Percentiles rank a stretch among this genome's conserved stretches.
Evolutionary conservation across 2,329 filamentous ascomycete species (phyloP).

Genomic region (Sclerotinia minor): DNA sequence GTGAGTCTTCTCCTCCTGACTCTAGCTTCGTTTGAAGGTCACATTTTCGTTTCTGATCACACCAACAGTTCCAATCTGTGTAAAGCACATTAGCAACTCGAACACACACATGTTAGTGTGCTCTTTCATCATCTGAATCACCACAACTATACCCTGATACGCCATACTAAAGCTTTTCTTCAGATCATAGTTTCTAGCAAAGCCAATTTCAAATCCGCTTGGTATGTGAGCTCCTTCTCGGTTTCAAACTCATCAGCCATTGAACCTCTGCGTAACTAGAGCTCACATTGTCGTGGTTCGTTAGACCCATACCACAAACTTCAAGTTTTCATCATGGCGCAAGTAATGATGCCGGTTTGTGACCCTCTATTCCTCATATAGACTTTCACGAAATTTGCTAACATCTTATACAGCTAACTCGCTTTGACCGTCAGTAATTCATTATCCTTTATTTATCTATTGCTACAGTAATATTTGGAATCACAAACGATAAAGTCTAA

Average conservation of each 20-base stretch:
- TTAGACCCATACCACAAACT: not conserved
- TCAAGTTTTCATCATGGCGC: conserved; percentile 3
- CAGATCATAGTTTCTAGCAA: not conserved
- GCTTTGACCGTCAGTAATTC: conserved; percentile 14
- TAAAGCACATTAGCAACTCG: not conserved
- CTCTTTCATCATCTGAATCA: too few species aligned
- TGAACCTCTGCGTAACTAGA: not conserved
- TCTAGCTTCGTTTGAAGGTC: not conserved
- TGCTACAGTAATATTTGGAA: not conserved
- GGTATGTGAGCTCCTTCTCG: not conserved
- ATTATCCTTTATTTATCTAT: not conserved
- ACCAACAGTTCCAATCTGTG: not conserved
- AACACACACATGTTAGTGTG: not conserved
- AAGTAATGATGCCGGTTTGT: conserved; percentile 20
- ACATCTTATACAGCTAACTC: not conserved
- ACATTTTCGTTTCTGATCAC: not conserved
- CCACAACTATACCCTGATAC: not conserved
- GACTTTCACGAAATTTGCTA: not conserved
- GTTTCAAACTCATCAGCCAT: not conserved
- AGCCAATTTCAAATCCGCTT: not conserved
- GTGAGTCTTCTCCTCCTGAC: not conserved
- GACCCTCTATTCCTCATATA: not conserved
- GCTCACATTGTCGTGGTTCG: not conserved
- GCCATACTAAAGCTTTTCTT: not conserved
- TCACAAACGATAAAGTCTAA: not conserved